phyloP scores from a whole-genome alignment of 441 rosid genomes.

The Croton laevigatus region DNA sequence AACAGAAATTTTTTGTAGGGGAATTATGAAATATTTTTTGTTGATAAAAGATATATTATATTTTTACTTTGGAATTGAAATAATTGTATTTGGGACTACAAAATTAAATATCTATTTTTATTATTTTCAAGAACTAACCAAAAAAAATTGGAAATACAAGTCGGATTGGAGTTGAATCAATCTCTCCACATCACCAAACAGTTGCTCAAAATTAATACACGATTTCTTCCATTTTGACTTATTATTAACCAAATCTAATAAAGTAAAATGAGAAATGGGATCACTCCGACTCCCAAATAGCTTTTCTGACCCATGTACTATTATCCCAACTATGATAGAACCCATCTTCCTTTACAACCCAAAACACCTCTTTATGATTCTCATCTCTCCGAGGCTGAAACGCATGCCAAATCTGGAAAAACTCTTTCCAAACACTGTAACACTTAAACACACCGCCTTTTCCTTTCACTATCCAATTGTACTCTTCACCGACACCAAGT shows the following conservation, averaged over 20 bases:
- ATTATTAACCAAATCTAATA: background rate
- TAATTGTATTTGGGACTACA: too few species aligned
- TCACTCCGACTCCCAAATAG: slow-evolving; percentile 3
- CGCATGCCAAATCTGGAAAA: background rate
- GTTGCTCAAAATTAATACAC: too few species aligned
- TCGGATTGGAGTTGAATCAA: too few species aligned
- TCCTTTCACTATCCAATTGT: background rate
- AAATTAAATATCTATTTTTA: too few species aligned
- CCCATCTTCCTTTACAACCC: slow-evolving; percentile 11
- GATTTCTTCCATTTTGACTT: too few species aligned
- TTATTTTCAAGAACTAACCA: too few species aligned
- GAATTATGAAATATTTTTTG: too few species aligned
- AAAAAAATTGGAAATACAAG: too few species aligned
- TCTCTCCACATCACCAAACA: too few species aligned
- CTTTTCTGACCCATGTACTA: slow-evolving; percentile 6
- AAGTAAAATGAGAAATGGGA: background rate
- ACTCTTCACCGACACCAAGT: background rate
- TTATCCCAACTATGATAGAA: slow-evolving; percentile 8
- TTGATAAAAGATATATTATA: too few species aligned
- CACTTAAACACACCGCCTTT: background rate
- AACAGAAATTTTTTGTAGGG: too few species aligned
- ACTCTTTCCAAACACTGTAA: background rate
- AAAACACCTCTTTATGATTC: background rate
- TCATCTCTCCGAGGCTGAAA: slow-evolving; percentile 6
- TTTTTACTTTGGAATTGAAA: too few species aligned